phyloP scores from a whole-genome alignment of 164 flowering plant genomes.

The Chimonanthus salicifolius region DNA sequence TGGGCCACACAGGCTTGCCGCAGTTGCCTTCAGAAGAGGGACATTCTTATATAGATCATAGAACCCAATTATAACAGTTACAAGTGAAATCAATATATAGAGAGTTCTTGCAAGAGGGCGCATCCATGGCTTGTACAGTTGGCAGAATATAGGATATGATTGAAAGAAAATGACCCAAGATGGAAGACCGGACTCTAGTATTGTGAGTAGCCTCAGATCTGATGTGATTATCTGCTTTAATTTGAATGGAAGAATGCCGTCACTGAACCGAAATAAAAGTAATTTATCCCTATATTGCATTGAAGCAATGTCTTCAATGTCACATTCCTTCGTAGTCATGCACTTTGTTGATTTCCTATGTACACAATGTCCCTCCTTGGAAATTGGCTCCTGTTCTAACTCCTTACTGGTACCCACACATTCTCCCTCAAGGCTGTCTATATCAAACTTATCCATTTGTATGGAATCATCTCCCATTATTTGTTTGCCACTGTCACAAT shows the following conservation, averaged over 20 bases:
- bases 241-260: slow-evolving; percentile 22
- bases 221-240: slow-evolving; percentile 24
- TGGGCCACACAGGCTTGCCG: slow-evolving; percentile 26
- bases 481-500: background rate
- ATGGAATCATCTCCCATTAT: background rate
- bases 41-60: slow-evolving; percentile 31
- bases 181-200: slow-evolving; percentile 33
- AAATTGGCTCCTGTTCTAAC: background rate
- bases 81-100: slow-evolving; percentile 24
- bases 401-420: background rate
- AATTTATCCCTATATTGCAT: slow-evolving; percentile 18
- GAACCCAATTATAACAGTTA: slow-evolving; percentile 28
- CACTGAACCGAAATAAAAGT: slow-evolving; percentile 21
- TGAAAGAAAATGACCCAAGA: slow-evolving; percentile 34
- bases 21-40: slow-evolving; percentile 30
- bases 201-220: slow-evolving; percentile 25
- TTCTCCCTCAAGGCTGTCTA: background rate
- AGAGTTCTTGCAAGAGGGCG: slow-evolving; percentile 24
- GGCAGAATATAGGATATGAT: slow-evolving; percentile 28
- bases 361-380: slow-evolving; percentile 1
- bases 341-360: background rate
- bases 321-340: background rate
- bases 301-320: slow-evolving; percentile 3
- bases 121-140: slow-evolving; percentile 32
- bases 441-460: background rate